Evolutionary conservation across 2,329 filamentous ascomycete species (phyloP), one percentile per base, ranked within the genome.

Genomic region (Graphilbum sp.): DNA sequence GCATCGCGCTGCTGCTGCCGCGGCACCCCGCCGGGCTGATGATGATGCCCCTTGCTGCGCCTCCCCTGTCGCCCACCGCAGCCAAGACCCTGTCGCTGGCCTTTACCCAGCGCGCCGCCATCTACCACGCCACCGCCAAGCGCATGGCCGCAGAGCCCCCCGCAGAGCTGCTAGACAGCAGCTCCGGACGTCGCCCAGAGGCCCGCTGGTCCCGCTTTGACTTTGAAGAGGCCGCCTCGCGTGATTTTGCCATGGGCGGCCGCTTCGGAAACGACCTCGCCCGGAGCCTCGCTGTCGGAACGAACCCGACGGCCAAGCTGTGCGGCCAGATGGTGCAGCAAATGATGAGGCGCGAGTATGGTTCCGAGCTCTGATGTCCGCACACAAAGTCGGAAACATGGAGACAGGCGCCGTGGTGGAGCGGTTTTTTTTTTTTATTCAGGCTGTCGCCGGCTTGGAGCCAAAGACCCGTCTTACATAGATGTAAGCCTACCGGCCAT

Each of bases 341-440:
- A 55, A 75, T 75, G 35, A 75, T 80, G 72, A 75, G 66, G 58
- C 76, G 72, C 54, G 76, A 80, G 52, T 77, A 75, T 47, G 70
- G 69, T 0, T 59, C 63, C 15, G 27, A 5, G 7, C 7, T 30
- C 27, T 25, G n/a, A n/a, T n/a, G n/a, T n/a, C n/a, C n/a, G n/a
- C n/a, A n/a, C n/a, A n/a, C n/a, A n/a, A n/a, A n/a, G 32, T 17
- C 32, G 23, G 27, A 17, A 15, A 5, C 29, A 15, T 16, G 6
- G 16, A 31, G 6, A 12, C 7, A 7, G 29, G 16, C 31, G 31
- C 10, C n/a, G 18, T 9, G 10, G 31, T 32, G 27, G 27, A 29
- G 10, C 6, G 27, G 13, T 15, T 29, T n/a, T n/a, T n/a, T n/a
- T n/a, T n/a, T n/a, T n/a, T n/a, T n/a, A n/a, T n/a, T n/a, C n/a